Conservation (phyloP, 2,329 filamentous ascomycete genomes). For the Paecilomyces niveus region DNA sequence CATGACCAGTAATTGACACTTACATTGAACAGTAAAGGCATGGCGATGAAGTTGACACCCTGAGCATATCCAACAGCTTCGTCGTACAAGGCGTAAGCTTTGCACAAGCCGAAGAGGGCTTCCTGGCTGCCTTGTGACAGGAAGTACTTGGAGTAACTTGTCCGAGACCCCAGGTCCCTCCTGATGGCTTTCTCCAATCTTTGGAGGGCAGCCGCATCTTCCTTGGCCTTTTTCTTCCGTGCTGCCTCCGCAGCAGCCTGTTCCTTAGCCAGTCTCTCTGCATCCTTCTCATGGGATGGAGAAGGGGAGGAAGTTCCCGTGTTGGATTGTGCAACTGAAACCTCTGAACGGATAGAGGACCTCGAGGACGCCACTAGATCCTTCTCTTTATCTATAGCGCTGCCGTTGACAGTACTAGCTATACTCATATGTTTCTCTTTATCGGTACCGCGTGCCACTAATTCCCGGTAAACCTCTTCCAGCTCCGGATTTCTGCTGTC, state of each 20-base stretch:
- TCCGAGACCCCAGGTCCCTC: conserved; percentile 82
- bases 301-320: conserved; percentile 51
- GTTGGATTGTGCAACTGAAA: conserved; percentile 48
- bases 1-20: conserved; percentile 25
- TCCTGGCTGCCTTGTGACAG: conserved; percentile 87
- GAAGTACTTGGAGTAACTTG: conserved; percentile 94
- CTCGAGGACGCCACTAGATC: conserved; percentile 69
- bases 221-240: conserved; percentile 70
- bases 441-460: conserved; percentile 72
- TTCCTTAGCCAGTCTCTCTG: conserved; percentile 58
- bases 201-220: conserved; percentile 63
- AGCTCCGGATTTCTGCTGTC: conserved; percentile 91
- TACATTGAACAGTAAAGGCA: conserved; percentile 92
- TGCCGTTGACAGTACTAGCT: conserved; percentile 48
- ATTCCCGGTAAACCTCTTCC: conserved; percentile 76
- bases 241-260: conserved; percentile 59
- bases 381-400: conserved; percentile 54
- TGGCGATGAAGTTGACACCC: conserved; percentile 97
- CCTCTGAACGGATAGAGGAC: conserved; percentile 76
- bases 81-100: conserved; percentile 93
- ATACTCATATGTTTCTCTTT: conserved; percentile 58
- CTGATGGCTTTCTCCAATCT: conserved; percentile 90
- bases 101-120: conserved; percentile 89
- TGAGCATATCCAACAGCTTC: conserved; percentile 94
- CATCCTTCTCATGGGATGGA: conserved; percentile 50